Percentiles rank a stretch among this genome's conserved stretches.
Conservation (phyloP, 2,329 filamentous ascomycete genomes). For the Thelonectria olida region DNA sequence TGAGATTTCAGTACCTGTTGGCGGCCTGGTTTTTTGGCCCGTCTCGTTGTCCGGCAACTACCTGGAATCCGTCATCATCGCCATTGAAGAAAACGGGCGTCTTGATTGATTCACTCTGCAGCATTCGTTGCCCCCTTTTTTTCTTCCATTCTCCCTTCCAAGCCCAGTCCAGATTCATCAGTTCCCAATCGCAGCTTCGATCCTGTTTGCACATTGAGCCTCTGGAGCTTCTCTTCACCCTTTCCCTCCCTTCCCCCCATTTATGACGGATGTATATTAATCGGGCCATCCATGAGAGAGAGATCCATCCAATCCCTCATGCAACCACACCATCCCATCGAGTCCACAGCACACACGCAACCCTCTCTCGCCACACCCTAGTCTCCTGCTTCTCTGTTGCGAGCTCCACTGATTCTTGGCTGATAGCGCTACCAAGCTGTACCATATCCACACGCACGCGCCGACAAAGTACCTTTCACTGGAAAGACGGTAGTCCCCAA, state of each 20-base stretch:
- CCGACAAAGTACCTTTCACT: not conserved
- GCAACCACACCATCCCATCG: slow-evolving; percentile 18
- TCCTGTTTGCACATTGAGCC: too few relatives aligned
- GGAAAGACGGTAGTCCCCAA: not conserved
- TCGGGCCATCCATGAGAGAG: slow-evolving; percentile 17
- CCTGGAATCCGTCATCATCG: too few relatives aligned
- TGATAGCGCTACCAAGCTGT: slow-evolving; percentile 20
- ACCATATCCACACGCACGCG: not conserved
- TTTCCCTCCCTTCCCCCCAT: not conserved
- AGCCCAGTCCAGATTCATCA: too few relatives aligned
- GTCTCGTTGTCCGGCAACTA: slow-evolving; percentile 29
- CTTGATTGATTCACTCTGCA: too few relatives aligned
- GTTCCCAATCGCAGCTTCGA: too few relatives aligned
- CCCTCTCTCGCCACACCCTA: slow-evolving; percentile 15
- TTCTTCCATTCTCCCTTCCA: too few relatives aligned
- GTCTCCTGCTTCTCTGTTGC: slow-evolving; percentile 22
- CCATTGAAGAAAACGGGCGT: too few relatives aligned
- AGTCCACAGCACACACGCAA: slow-evolving; percentile 25
- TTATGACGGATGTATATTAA: too few relatives aligned
- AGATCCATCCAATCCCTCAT: slow-evolving; percentile 16
- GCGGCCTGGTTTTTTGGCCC: slow-evolving; percentile 22
- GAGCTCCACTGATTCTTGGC: slow-evolving; percentile 28
- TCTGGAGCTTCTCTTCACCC: not conserved
- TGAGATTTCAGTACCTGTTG: slow-evolving; percentile 35
- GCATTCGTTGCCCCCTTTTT: too few relatives aligned